Percentiles rank a stretch among this genome's conserved stretches.
Conservation (phyloP, 2,329 filamentous ascomycete genomes). For the Nemania sp. region DNA sequence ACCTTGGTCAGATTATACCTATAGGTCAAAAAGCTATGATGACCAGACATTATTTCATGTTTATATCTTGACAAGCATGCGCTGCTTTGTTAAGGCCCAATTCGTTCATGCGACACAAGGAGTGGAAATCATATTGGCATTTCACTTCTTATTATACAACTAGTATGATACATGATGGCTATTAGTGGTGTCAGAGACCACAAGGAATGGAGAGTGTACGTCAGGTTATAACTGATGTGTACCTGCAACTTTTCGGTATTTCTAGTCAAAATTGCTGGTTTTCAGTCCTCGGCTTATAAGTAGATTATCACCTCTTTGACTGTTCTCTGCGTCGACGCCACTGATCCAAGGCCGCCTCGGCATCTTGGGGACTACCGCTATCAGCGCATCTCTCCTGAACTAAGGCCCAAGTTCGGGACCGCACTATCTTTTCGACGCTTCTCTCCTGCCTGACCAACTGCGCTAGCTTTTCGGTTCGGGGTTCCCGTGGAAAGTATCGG, state of each 20-base stretch:
- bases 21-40: no score
- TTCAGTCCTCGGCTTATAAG: not conserved
- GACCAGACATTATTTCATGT: no score
- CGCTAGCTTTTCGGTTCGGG: constrained; percentile 79
- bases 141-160: no score
- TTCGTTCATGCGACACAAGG: no score
- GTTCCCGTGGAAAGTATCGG: constrained; percentile 77
- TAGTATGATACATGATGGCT: not conserved
- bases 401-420: constrained; percentile 79
- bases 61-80: no score
- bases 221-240: not conserved
- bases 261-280: not conserved
- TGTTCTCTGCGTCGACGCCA: constrained; percentile 34
- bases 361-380: constrained; percentile 57
- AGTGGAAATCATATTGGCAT: no score
- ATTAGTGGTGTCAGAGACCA: constrained; percentile 6
- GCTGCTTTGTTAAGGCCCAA: no score
- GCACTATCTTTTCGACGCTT: constrained; percentile 76
- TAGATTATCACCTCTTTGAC: constrained; percentile 5
- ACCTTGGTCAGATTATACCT: no score
- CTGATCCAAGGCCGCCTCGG: constrained; percentile 52
- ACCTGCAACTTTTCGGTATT: not conserved
- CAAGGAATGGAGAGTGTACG: constrained; percentile 1
- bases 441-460: constrained; percentile 73
- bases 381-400: constrained; percentile 72